Evolutionary conservation across 2,329 filamentous ascomycete genomes (phyloP).

Genomic region (Sphaerulina populicola): DNA sequence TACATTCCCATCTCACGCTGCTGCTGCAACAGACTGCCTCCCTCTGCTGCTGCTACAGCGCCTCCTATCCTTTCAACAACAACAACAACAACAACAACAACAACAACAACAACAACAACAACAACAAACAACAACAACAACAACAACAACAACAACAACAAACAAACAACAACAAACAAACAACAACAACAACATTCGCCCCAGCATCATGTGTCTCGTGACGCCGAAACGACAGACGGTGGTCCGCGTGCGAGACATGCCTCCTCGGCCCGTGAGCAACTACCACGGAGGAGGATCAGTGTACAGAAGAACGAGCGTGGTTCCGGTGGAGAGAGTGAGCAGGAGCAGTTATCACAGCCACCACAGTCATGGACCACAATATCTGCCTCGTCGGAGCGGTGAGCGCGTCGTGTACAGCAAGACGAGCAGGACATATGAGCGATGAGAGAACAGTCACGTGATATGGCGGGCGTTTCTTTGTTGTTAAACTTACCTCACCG

Average conservation of each 20-base stretch:
- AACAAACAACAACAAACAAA: no score
- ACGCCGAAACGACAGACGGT: slow-evolving; percentile 20
- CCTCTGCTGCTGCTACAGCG: no score
- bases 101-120: no score
- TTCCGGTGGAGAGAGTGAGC: slow-evolving; percentile 21
- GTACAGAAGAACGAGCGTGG: slow-evolving; percentile 19
- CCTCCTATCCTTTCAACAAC: no score
- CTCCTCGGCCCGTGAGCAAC: slow-evolving; percentile 30
- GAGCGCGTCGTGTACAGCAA: slow-evolving; percentile 19
- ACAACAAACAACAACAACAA: no score
- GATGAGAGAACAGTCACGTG: slow-evolving; percentile 2
- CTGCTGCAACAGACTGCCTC: no score
- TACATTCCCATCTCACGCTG: no score
- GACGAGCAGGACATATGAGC: slow-evolving; percentile 26
- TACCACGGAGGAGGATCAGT: slow-evolving; percentile 23
- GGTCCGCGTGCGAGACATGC: slow-evolving; percentile 19
- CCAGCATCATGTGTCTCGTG: slow-evolving; percentile 26
- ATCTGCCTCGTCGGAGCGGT: slow-evolving; percentile 13
- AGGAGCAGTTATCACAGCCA: slow-evolving; percentile 19
- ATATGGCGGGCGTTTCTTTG: neutral
- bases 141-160: no score
- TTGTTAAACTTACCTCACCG: no score
- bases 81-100: no score
- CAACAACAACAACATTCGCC: no score
- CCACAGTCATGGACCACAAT: neutral